Evolutionary conservation across 2,329 filamentous ascomycete genomes (phyloP), one percentile per base, ranked within the genome.

Genomic region (Exophiala spinifera): DNA sequence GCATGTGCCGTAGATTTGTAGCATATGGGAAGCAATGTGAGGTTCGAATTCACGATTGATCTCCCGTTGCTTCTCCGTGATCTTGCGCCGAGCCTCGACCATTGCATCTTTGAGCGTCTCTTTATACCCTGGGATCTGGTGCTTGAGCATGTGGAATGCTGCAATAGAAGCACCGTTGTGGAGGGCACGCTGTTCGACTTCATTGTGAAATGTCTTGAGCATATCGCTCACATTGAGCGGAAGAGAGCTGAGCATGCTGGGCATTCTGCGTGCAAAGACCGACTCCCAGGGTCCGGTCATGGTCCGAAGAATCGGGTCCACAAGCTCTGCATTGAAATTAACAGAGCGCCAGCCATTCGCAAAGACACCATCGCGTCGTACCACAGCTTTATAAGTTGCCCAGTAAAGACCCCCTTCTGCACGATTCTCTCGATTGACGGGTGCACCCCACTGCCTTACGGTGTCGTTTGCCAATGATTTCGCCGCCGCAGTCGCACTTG

Each of bases 301-400:
- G 3, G 68, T 31, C 25, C 61, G 61, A 25, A 67, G 63, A 55
- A 66, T 61, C 17, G 62, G 69, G 46, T 62, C 66, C 46, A 61
- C 42, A 37, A 60, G 42, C 44, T 60, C 45, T 33, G 42, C 58
- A 53, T 65, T 70, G 62, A 63, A 67, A 66, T 66, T 55, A 47
- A 70, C 70, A 6, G 61, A 54, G 21, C 75, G 74, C 28, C 67
- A 63, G 4, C 54, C 36, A 47, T 74, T 74, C 1, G 66, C 61
- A 60, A 69, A 82, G 2, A 73, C 71, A 4, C 79, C 82, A 50
- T 75, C 61, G 42, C 80, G 73, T 37, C 78, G 70, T 47, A 78
- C 78, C 2, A 79, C 74, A 8, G 82, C 83, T 65, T 77, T 80
- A 61, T 84, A 85, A 0, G 82, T 83, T 1, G 67, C 21, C 69